Evolutionary conservation across 148 eudicot genomes (phyloP).

Genomic region (Euryodendron excelsum): DNA sequence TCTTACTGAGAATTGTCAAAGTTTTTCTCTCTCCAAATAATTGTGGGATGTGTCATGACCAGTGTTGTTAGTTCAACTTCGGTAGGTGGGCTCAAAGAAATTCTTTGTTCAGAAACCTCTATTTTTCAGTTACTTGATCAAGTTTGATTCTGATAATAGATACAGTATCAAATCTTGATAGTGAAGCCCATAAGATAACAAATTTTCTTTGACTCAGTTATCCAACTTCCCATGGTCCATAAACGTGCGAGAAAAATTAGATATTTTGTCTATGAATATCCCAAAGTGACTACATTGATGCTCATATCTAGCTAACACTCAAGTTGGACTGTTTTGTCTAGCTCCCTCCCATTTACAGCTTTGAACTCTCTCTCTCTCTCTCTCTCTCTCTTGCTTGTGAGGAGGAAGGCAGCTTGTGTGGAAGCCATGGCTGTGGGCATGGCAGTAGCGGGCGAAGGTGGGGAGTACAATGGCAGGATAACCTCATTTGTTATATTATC

Average conservation of each 20-base stretch:
- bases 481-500: neutral
- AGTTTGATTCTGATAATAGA: too few relatives aligned
- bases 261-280: neutral
- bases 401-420: neutral
- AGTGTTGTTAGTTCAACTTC: too few relatives aligned
- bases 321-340: neutral
- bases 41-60: too few relatives aligned
- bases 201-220: neutral
- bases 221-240: neutral
- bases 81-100: too few relatives aligned
- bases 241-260: too few relatives aligned
- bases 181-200: neutral
- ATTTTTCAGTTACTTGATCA: neutral
- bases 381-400: neutral
- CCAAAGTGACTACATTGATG: neutral
- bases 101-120: too few relatives aligned
- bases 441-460: neutral
- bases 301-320: neutral
- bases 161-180: neutral
- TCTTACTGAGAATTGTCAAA: neutral
- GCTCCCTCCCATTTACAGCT: neutral
- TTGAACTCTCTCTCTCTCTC: neutral
- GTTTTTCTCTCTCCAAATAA: too few relatives aligned
- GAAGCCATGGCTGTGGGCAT: neutral
- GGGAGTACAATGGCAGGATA: neutral